Percentiles rank a stretch among this genome's conserved stretches.
Conservation (phyloP, 257 asterid species). For the Jacaranda copaia region DNA sequence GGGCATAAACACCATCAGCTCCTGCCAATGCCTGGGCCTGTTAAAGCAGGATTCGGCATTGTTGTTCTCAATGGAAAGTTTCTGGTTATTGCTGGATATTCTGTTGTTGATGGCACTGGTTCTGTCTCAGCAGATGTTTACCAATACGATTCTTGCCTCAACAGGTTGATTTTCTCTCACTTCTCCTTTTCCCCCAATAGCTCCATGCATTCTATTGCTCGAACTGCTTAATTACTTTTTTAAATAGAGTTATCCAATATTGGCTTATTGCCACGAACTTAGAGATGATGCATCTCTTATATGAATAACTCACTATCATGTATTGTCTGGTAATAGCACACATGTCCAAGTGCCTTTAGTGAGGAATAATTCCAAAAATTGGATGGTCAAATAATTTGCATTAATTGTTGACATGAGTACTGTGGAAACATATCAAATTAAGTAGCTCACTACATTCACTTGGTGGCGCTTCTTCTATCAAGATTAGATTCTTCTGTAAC, state of each 20-base stretch:
- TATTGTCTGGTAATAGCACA: background rate
- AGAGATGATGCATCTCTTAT: constrained; percentile 1
- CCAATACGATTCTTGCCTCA: constrained; percentile 75
- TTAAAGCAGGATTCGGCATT: constrained; percentile 54
- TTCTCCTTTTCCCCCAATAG: background rate
- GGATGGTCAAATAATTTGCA: background rate
- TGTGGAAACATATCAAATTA: background rate
- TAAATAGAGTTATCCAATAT: background rate
- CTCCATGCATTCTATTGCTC: background rate
- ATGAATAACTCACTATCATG: background rate
- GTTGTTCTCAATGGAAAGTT: constrained; percentile 72
- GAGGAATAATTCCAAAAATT: background rate
- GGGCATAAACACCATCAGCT: constrained; percentile 56
- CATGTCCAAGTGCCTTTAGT: background rate
- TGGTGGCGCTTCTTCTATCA: background rate
- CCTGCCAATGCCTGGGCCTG: constrained; percentile 70
- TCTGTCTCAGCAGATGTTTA: constrained; percentile 63
- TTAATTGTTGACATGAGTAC: background rate
- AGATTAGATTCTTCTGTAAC: background rate
- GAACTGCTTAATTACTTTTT: background rate
- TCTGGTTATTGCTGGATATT: constrained; percentile 68
- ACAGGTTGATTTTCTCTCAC: constrained; percentile 55
- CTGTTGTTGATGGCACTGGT: constrained; percentile 47
- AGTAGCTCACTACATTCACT: background rate
- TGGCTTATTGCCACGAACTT: background rate